Percentiles rank a stretch among this genome's conserved stretches.
Evolutionary conservation across 257 asterid genomes (phyloP).

Genomic region (Schizonepeta tenuifolia): DNA sequence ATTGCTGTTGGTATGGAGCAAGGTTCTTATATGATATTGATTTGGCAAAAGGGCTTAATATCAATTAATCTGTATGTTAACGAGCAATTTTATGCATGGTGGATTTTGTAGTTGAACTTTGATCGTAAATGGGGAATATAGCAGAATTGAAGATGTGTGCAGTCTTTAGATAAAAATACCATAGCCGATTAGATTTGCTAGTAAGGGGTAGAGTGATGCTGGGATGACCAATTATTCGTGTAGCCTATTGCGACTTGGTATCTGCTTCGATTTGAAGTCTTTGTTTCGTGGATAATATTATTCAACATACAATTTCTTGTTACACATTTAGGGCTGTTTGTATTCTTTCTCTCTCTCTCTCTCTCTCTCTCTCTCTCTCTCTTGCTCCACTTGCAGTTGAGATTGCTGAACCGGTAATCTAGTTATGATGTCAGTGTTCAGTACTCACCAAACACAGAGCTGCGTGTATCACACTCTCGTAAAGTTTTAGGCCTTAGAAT

Average conservation of each 20-base stretch:
- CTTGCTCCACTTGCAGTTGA: background rate
- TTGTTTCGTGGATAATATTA: background rate
- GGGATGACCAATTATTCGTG: background rate
- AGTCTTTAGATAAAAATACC: background rate
- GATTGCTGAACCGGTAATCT: background rate
- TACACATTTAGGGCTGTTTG: background rate
- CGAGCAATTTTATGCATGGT: background rate
- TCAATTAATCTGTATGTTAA: background rate
- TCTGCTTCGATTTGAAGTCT: background rate
- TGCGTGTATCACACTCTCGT: background rate
- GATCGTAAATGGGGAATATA: background rate
- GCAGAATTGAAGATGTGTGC: background rate
- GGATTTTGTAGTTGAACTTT: constrained; percentile 1
- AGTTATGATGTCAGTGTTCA: background rate
- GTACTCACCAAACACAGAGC: background rate
- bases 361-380: background rate
- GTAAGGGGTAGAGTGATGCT: background rate
- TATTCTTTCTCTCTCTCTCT: background rate
- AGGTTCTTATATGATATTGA: background rate
- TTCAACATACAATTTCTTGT: constrained; percentile 3
- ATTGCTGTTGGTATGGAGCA: background rate
- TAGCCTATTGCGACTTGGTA: background rate
- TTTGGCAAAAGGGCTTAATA: background rate
- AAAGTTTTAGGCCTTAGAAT: background rate
- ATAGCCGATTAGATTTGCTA: constrained; percentile 1